These are phyloP conservation scores for Fusarium bulbicola DNA, from an alignment of 2,329 filamentous ascomycete species.

Conservation along the genomic window DNA sequence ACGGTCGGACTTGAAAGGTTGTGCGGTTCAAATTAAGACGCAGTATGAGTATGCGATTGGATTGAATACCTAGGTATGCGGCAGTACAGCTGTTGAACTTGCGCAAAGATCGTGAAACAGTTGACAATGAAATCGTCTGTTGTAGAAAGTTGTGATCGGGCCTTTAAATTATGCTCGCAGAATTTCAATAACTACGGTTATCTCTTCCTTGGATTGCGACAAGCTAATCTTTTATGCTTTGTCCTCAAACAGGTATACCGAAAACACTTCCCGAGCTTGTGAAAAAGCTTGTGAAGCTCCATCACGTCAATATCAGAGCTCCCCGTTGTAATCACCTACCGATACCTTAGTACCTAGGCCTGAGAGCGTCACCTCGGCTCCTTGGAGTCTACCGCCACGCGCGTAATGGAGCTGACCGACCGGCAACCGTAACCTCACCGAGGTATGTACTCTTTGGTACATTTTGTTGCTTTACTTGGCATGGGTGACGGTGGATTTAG, in stretches of 20 bases:
- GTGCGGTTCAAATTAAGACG: neutral
- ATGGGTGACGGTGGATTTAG: conserved; percentile 7
- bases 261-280: conserved; percentile 29
- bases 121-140: conserved; percentile 3
- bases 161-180: conserved; percentile 14
- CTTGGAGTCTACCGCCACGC: conserved; percentile 28
- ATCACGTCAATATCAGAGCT: conserved; percentile 22
- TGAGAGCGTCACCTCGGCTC: conserved; percentile 21
- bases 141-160: conserved; percentile 4
- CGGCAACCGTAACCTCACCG: conserved; percentile 23
- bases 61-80: neutral
- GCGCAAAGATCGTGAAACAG: conserved; percentile 3
- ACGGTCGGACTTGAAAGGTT: conserved; percentile 2
- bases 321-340: conserved; percentile 4
- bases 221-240: conserved; percentile 33
- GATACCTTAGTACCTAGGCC: neutral
- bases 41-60: neutral
- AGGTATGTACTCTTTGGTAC: conserved; percentile 30
- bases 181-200: neutral
- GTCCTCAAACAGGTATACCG: conserved; percentile 18
- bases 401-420: conserved; percentile 28
- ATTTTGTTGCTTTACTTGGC: conserved; percentile 15
- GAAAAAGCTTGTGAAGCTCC: conserved; percentile 37
- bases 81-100: neutral
- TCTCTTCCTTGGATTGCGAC: conserved; percentile 7